Conservation (phyloP, 2,329 filamentous ascomycete species). For the Byssochlamys sp. region DNA sequence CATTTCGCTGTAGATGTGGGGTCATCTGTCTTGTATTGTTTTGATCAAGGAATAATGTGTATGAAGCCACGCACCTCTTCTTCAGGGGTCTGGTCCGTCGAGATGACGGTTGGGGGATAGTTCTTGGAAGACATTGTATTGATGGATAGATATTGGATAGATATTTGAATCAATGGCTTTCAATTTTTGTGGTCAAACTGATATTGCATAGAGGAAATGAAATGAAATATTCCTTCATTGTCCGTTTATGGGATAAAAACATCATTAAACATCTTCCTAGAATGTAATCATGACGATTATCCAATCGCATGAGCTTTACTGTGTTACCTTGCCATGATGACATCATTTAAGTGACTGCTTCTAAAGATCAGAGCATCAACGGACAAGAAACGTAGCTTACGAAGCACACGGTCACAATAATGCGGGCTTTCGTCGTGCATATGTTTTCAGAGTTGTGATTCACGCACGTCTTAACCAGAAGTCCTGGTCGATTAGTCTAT, state of each 20-base stretch:
- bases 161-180: background rate
- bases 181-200: background rate
- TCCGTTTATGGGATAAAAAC: too few relatives aligned
- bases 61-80: background rate
- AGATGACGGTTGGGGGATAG: background rate
- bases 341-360: too few relatives aligned
- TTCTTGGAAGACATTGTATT: background rate
- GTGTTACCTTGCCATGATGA: too few relatives aligned
- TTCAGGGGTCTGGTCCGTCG: background rate
- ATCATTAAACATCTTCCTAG: background rate
- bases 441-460: too few relatives aligned
- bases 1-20: background rate
- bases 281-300: background rate
- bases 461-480: too few relatives aligned
- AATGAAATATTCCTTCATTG: too few relatives aligned
- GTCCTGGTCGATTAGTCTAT: too few relatives aligned
- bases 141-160: background rate
- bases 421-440: too few relatives aligned
- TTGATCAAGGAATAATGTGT: background rate
- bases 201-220: background rate
- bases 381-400: too few relatives aligned
- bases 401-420: too few relatives aligned
- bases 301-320: background rate
- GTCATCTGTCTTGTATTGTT: background rate
- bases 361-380: too few relatives aligned